phyloP scores from a whole-genome alignment of 208 protist species.

The Novymonas esmeraldas region DNA sequence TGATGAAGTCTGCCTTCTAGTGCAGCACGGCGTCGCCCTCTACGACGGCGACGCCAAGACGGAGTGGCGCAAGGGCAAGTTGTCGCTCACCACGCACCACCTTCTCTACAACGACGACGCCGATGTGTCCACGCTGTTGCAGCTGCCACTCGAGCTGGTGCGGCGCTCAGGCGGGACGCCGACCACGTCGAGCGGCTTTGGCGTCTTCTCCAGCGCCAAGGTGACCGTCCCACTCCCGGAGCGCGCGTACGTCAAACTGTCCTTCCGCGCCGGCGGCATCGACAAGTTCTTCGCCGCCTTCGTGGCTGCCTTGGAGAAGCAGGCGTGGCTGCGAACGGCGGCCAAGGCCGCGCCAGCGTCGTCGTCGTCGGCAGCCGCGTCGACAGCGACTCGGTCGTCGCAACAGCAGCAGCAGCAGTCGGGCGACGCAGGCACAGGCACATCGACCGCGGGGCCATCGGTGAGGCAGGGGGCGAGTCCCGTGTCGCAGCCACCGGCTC shows the following conservation, averaged over 20 bases:
- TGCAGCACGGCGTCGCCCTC: conserved; percentile 45
- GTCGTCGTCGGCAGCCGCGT: not conserved
- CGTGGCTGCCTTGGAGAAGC: conserved; percentile 39
- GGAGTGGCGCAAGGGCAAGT: conserved; percentile 57
- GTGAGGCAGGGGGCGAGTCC: not conserved
- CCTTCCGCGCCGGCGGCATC: conserved; percentile 66
- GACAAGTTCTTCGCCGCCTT: conserved; percentile 52
- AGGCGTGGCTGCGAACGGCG: conserved; percentile 33
- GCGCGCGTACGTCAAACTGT: conserved; percentile 48
- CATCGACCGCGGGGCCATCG: not conserved
- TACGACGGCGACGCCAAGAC: conserved; percentile 65
- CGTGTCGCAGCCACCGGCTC: conserved; percentile 13
- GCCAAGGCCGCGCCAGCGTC: not conserved
- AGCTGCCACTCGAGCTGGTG: conserved; percentile 57
- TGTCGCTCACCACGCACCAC: conserved; percentile 68
- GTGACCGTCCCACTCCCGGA: conserved; percentile 58
- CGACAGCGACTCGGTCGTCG: not conserved
- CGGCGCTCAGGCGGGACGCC: conserved; percentile 32
- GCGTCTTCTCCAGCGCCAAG: conserved; percentile 60
- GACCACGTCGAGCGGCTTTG: conserved; percentile 35
- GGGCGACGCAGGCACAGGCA: not conserved
- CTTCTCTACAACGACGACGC: conserved; percentile 57
- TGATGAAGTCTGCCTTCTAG: conserved; percentile 63
- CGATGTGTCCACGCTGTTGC: conserved; percentile 30
- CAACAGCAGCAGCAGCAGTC: not conserved